Evolutionary conservation across 1,284 basidiomycete species (phyloP).

Genomic region (Cryptococcus sp.): DNA sequence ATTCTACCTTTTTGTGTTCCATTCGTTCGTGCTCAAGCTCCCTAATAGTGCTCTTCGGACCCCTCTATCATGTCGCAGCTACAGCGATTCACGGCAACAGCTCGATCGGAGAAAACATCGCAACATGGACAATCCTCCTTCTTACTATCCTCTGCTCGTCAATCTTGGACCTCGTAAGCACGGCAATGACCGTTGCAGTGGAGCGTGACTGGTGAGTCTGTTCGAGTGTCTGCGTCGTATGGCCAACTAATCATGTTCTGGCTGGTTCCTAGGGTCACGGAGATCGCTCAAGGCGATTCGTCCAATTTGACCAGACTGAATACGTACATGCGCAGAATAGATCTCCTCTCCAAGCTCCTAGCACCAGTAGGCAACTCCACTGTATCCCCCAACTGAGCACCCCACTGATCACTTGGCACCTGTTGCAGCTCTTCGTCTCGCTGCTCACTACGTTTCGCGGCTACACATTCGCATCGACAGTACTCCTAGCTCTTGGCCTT

Average conservation of each 20-base stretch:
- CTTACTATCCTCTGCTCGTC: slow-evolving; percentile 47
- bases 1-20: background rate
- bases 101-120: background rate
- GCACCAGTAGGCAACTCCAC: slow-evolving; percentile 41
- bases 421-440: slow-evolving; percentile 53
- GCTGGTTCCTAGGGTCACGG: slow-evolving; percentile 40
- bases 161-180: slow-evolving; percentile 48
- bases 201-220: slow-evolving; percentile 55
- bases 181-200: slow-evolving; percentile 54
- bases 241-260: background rate
- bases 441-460: slow-evolving; percentile 48
- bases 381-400: background rate
- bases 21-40: background rate
- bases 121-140: slow-evolving; percentile 40
- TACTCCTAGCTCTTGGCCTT: slow-evolving; percentile 36
- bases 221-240: background rate
- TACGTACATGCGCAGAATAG: slow-evolving; percentile 54
- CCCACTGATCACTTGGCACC: background rate
- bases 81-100: slow-evolving; percentile 28
- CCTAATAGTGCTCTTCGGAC: slow-evolving; percentile 42
- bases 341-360: slow-evolving; percentile 55
- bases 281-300: slow-evolving; percentile 46
- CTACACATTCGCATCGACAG: slow-evolving; percentile 37
- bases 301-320: slow-evolving; percentile 45
- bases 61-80: slow-evolving; percentile 21